Evolutionary conservation across 257 asterid genomes (phyloP).

Genomic region (Primulina eburnea): DNA sequence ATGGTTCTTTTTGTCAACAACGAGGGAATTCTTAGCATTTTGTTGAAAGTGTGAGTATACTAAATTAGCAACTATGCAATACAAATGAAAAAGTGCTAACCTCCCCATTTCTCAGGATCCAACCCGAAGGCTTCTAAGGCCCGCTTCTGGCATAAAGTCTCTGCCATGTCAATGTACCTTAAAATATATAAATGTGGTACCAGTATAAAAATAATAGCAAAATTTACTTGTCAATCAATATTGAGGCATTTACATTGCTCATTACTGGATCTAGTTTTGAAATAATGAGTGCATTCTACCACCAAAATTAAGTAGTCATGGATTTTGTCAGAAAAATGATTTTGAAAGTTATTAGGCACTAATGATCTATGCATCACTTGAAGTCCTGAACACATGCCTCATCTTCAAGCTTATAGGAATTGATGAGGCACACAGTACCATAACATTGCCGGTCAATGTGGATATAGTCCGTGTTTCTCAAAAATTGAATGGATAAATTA

Average conservation of each 20-base stretch:
- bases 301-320: background rate
- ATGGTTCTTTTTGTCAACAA: background rate
- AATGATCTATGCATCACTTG: background rate
- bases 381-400: background rate
- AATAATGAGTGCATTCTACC: background rate
- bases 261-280: background rate
- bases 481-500: no score
- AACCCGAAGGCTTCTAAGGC: conserved; percentile 75
- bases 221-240: background rate
- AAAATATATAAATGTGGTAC: conserved; percentile 18
- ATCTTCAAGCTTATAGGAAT: background rate
- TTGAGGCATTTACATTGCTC: background rate
- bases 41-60: conserved; percentile 1
- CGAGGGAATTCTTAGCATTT: background rate
- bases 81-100: conserved; percentile 33
- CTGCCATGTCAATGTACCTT: conserved; percentile 99
- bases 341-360: background rate
- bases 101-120: conserved; percentile 98
- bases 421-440: background rate
- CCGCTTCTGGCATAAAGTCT: conserved; percentile 89
- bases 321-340: background rate
- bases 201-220: background rate
- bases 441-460: background rate
- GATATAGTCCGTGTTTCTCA: background rate
- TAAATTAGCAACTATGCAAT: background rate